A percentile compares a stretch with the other conserved stretches of the same genome.
These are phyloP conservation scores for Leccinum sublutescens DNA, from an alignment of 768 basidiomycete genomes.

Conservation along the genomic window DNA sequence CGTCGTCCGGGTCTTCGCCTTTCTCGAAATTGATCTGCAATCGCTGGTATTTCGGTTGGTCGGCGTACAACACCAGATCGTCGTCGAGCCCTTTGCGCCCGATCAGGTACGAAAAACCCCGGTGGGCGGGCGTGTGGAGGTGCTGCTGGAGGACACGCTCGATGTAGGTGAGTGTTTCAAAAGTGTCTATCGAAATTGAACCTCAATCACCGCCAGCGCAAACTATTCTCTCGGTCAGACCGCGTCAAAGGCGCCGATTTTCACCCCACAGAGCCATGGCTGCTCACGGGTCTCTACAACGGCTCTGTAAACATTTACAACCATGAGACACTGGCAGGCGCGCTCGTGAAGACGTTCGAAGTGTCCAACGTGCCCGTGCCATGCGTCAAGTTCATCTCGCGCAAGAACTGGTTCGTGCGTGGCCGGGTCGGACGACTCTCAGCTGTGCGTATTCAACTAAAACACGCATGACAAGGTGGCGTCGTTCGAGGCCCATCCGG, in stretches of 20 bases:
- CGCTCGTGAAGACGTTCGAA: constrained; percentile 93
- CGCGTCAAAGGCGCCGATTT: constrained; percentile 97
- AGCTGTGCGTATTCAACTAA: constrained; percentile 96
- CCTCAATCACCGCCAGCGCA: constrained; percentile 56
- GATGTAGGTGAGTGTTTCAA: constrained; percentile 21
- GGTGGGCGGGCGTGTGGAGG: too few relatives aligned
- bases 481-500: constrained; percentile 95
- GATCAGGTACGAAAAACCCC: too few relatives aligned
- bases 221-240: constrained; percentile 89
- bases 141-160: too few relatives aligned
- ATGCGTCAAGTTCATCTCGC: constrained; percentile 90
- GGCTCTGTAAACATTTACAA: constrained; percentile 99
- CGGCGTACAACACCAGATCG: too few relatives aligned
- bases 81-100: too few relatives aligned
- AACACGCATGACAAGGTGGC: constrained; percentile 97
- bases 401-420: constrained; percentile 94
- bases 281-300: constrained; percentile 89
- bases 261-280: constrained; percentile 96
- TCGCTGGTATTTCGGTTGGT: too few relatives aligned
- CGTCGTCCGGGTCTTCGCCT: constrained; percentile 63
- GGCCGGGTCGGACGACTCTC: constrained; percentile 84
- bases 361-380: constrained; percentile 97
- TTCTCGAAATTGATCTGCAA: too few relatives aligned
- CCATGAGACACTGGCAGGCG: constrained; percentile 73
- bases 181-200: neutral